A percentile compares a stretch with the other conserved stretches of the same genome.
Conservation (phyloP, 441 rosid species). For the Sinapis alba region DNA sequence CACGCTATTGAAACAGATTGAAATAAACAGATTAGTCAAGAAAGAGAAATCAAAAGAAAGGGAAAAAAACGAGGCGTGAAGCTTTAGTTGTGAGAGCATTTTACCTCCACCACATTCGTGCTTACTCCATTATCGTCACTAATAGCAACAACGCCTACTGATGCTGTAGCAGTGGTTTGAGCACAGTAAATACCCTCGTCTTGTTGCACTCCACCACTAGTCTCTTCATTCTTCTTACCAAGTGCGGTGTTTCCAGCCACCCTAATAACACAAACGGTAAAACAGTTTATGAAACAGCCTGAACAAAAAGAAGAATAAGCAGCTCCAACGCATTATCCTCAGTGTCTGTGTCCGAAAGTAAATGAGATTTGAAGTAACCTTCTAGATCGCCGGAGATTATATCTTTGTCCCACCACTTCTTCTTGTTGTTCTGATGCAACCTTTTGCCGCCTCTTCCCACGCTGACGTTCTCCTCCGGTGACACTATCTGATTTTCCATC, state of each 20-base stretch:
- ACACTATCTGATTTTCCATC: slow-evolving; percentile 77
- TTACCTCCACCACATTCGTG: slow-evolving; percentile 56
- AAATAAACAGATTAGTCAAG: slow-evolving; percentile 9
- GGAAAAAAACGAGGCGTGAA: background rate
- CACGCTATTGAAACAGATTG: slow-evolving; percentile 45
- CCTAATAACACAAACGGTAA: slow-evolving; percentile 27
- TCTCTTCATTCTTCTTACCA: slow-evolving; percentile 47
- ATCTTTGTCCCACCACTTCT: slow-evolving; percentile 53
- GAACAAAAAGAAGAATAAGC: background rate
- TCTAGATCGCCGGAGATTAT: slow-evolving; percentile 77
- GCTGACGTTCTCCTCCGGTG: slow-evolving; percentile 51
- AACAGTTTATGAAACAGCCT: slow-evolving; percentile 14
- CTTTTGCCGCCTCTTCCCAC: slow-evolving; percentile 68
- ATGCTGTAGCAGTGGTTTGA: slow-evolving; percentile 46
- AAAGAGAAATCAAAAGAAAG: background rate
- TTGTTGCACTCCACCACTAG: slow-evolving; percentile 39
- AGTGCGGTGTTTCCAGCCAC: slow-evolving; percentile 9
- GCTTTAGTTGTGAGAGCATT: slow-evolving; percentile 25
- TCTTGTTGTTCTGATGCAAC: slow-evolving; percentile 39
- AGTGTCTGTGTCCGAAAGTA: slow-evolving; percentile 11
- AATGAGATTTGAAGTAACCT: slow-evolving; percentile 46
- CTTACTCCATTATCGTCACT: slow-evolving; percentile 61
- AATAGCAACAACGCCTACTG: slow-evolving; percentile 48
- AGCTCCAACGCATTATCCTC: slow-evolving; percentile 6
- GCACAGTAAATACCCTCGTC: slow-evolving; percentile 41